These are phyloP conservation scores for Phoma sp. DNA, from an alignment of 2,329 filamentous ascomycete species.

Conservation along the genomic window DNA sequence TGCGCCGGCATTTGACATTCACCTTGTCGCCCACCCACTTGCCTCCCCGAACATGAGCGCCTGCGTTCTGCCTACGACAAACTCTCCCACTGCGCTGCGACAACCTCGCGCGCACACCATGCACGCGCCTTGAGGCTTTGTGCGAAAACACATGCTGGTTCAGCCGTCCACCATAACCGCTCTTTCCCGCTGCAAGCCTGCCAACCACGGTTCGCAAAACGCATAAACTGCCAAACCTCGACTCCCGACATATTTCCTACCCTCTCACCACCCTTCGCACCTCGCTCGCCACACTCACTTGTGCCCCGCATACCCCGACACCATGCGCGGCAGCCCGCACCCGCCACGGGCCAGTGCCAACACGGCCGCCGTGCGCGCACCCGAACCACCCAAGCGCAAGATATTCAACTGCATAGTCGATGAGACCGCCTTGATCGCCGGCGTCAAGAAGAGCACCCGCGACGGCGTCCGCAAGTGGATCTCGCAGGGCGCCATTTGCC, in stretches of 20 bases:
- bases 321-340: conserved; percentile 43
- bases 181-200: conserved; percentile 9
- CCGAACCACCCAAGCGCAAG: conserved; percentile 49
- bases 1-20: conserved; percentile 6
- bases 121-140: conserved; percentile 31
- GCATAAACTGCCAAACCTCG: conserved; percentile 5
- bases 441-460: conserved; percentile 58
- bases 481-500: conserved; percentile 55
- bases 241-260: not conserved
- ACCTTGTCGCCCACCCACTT: conserved; percentile 11
- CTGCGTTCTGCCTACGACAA: conserved; percentile 19
- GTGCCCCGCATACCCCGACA: conserved; percentile 11
- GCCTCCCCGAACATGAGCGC: conserved; percentile 21
- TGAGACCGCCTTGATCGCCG: conserved; percentile 57
- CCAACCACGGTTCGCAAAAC: conserved; percentile 13
- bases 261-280: conserved; percentile 11
- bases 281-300: conserved; percentile 5
- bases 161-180: conserved; percentile 11
- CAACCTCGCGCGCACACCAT: conserved; percentile 24
- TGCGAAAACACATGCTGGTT: conserved; percentile 4
- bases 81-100: conserved; percentile 29
- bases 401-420: conserved; percentile 62
- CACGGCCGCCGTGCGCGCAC: conserved; percentile 30
- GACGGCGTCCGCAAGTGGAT: conserved; percentile 61
- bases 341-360: conserved; percentile 38